These are phyloP conservation scores for Geotrichum klebahnii DNA, from an alignment of 1,139 yeast species.

Conservation along the genomic window DNA sequence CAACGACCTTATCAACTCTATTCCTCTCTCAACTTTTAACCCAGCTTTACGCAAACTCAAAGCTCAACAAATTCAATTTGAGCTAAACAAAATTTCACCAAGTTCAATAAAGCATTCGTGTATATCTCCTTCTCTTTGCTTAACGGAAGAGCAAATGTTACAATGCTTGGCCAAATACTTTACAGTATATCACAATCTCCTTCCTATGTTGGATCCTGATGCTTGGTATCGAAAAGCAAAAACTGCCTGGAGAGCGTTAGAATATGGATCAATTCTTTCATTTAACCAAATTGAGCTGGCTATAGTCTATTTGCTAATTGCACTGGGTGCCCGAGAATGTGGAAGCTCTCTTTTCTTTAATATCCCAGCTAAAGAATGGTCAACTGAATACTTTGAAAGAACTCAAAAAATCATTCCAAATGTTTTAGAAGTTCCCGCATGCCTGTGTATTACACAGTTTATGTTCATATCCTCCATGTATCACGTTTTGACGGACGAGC, in stretches of 20 bases:
- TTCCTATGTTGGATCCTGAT: constrained; percentile 28
- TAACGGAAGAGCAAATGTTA: constrained; percentile 27
- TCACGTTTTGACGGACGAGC: constrained; percentile 24
- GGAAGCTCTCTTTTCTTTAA: not conserved
- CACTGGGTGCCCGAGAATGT: constrained; percentile 25
- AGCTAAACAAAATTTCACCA: not conserved
- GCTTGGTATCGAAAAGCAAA: constrained; percentile 28
- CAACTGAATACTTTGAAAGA: constrained; percentile 24
- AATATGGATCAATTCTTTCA: constrained; percentile 22
- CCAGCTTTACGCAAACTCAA: not conserved
- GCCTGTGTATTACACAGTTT: constrained; percentile 24
- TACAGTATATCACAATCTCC: constrained; percentile 24
- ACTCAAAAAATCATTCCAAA: constrained; percentile 25
- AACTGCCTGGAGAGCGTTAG: constrained; percentile 27
- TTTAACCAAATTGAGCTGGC: constrained; percentile 26
- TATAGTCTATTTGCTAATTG: constrained; percentile 27
- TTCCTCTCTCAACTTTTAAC: too few species aligned
- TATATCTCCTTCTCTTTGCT: not conserved
- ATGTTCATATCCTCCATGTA: constrained; percentile 23
- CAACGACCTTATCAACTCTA: too few species aligned
- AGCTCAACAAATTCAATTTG: not conserved
- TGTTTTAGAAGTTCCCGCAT: constrained; percentile 22
- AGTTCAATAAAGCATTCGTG: not conserved
- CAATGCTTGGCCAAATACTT: constrained; percentile 27
- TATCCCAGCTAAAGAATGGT: constrained; percentile 25